A percentile compares a stretch with the other conserved stretches of the same genome.
Conservation (phyloP, 306 rosid species). For the Sesbania bispinosa region DNA sequence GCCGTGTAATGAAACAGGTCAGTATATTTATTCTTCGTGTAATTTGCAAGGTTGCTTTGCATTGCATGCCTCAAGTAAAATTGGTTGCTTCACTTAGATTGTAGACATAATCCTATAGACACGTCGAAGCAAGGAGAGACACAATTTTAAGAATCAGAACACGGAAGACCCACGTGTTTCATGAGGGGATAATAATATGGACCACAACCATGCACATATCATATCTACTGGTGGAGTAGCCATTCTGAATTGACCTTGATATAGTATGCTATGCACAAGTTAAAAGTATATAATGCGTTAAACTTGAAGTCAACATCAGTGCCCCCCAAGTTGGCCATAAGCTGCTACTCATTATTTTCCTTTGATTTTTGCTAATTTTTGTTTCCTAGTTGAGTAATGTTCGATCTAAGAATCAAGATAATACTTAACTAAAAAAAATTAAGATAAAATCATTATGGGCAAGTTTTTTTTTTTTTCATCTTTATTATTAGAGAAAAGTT, state of each 20-base stretch:
- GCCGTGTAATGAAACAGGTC: not conserved
- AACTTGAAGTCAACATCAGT: constrained; percentile 40
- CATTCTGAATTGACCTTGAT: constrained; percentile 27
- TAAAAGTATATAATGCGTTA: not conserved
- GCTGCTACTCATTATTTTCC: constrained; percentile 2
- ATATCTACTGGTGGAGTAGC: constrained; percentile 29
- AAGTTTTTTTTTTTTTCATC: not conserved
- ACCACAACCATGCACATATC: constrained; percentile 30
- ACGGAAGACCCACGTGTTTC: constrained; percentile 39
- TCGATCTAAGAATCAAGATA: not conserved
- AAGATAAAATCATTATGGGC: no score
- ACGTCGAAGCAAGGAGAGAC: not conserved
- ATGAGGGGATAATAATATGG: not conserved
- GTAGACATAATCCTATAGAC: constrained; percentile 12
- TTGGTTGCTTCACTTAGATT: not conserved
- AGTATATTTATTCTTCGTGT: not conserved
- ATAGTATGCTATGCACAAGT: not conserved
- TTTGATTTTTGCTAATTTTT: constrained; percentile 10
- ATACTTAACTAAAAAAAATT: no score
- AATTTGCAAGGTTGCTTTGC: no score
- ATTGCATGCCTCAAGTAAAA: not conserved
- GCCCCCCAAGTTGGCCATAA: constrained; percentile 24
- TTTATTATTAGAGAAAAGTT: not conserved
- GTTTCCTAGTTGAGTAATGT: not conserved
- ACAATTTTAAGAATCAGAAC: constrained; percentile 21